Conservation (phyloP, 2,329 filamentous ascomycete species). For the Didymellaceae sp. region DNA sequence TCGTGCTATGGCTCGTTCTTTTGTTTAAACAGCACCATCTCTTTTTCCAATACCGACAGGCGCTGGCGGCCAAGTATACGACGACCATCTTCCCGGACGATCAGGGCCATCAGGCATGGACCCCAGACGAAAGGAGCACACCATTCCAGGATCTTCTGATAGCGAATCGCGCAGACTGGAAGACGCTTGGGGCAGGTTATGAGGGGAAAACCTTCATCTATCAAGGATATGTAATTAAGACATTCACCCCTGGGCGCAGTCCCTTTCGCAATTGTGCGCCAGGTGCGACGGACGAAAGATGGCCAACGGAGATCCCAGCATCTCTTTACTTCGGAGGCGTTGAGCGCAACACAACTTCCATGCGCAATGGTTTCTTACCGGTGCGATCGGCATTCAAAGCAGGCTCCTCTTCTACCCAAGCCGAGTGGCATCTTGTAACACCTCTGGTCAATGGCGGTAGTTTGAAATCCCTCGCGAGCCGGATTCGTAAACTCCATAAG, state of each 20-base stretch:
- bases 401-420: slow-evolving; percentile 9
- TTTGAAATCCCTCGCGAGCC: slow-evolving; percentile 19
- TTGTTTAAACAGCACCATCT: slow-evolving; percentile 29
- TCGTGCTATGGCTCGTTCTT: slow-evolving; percentile 22
- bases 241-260: slow-evolving; percentile 30
- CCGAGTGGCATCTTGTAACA: slow-evolving; percentile 31
- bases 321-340: slow-evolving; percentile 28
- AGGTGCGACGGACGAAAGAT: slow-evolving; percentile 14
- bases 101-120: slow-evolving; percentile 5
- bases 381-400: slow-evolving; percentile 30
- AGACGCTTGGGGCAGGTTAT: slow-evolving; percentile 29
- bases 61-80: slow-evolving; percentile 31
- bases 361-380: slow-evolving; percentile 22
- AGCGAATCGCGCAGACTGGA: slow-evolving; percentile 28
- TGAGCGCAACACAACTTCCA: not conserved
- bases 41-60: slow-evolving; percentile 24
- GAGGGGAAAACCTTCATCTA: slow-evolving; percentile 35
- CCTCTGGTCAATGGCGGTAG: slow-evolving; percentile 25
- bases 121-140: slow-evolving; percentile 13
- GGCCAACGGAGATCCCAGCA: slow-evolving; percentile 40
- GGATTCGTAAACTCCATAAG: not conserved
- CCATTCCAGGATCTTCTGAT: slow-evolving; percentile 27
- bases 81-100: slow-evolving; percentile 22
- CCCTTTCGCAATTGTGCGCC: slow-evolving; percentile 36
- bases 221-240: slow-evolving; percentile 35